Base-by-base conservation (phyloP, 1,284 basidiomycete genomes). In the Taiwanofungus camphoratus region DNA sequence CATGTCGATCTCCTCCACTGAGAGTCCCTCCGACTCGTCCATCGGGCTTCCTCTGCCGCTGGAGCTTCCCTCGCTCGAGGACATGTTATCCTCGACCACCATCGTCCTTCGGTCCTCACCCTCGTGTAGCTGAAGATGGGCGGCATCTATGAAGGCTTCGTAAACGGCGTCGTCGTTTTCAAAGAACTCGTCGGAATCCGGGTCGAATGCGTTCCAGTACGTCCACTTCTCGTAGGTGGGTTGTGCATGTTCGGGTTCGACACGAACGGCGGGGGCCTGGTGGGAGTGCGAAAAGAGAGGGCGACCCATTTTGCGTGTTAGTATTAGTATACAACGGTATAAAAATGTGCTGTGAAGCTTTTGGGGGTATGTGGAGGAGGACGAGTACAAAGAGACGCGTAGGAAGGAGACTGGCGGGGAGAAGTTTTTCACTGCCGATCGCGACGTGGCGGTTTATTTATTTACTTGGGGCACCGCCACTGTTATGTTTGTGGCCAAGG, bases 151-250 rank as follows among this genome's bases (percentile, higher is more conserved):
- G 61, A 84, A 79, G 44, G 74, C 75, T 68, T 87, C 84, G 61
- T 77, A 79, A 48, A 82, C 75, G 6, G 80, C 79, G 48, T 78
- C 67, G 47, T 73, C 69, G 36, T 56, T 58, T 41, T 65, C 62
- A 57, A 82, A 83, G 60, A 87, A 87, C 51, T 85, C 84, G 52
- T 87, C 84, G 11, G 82, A 77, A 61, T 87, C 85, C n/a, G 85
- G 84, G 62, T 87, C 84, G 58, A 87, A 87, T 5, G 75, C 66
- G 58, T 84, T 82, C 61, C 69, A 71, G 50, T 70, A 65, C 47
- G 77, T 75, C 83, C 83, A 87, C 59, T 66, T 77, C 58, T 76
- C 67, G 66, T 67, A 78, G 11, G 15, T 16, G 31, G 31, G 31
- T 7, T 33, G 15, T 8, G 63, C 62, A 15, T 56, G 55, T 52